Percentiles rank a stretch among this genome's conserved stretches.
phyloP scores from a whole-genome alignment of 2,329 filamentous ascomycete species.

The Ophiostoma perfectum region DNA sequence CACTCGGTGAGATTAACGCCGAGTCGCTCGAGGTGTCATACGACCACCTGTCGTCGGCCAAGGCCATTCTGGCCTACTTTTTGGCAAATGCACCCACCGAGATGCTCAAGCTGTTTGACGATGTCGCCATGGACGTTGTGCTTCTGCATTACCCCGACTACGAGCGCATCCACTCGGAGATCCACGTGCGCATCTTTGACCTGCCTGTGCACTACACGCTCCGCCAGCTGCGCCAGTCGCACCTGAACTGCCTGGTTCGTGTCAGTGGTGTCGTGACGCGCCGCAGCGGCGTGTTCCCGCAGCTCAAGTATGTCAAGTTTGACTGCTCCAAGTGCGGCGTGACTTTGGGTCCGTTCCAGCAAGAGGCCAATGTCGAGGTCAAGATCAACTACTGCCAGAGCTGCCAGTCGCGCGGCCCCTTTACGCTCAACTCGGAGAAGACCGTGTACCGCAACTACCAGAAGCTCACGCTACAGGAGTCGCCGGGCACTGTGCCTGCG shows the following conservation, averaged over 20 bases:
- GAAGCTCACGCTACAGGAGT: slow-evolving; percentile 94
- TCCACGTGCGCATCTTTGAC: slow-evolving; percentile 94
- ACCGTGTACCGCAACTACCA: slow-evolving; percentile 99
- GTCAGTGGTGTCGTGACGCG: slow-evolving; percentile 94
- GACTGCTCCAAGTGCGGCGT: slow-evolving; percentile 90
- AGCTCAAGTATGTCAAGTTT: slow-evolving; percentile 98
- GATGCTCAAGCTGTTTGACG: slow-evolving; percentile 91
- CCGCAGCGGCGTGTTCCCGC: slow-evolving; percentile 90
- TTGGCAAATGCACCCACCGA: slow-evolving; percentile 93
- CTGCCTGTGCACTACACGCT: slow-evolving; percentile 92
- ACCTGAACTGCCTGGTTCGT: slow-evolving; percentile 90
- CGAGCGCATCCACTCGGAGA: slow-evolving; percentile 93
- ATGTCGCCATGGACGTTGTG: slow-evolving; percentile 94
- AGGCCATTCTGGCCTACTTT: slow-evolving; percentile 93
- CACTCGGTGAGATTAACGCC: slow-evolving; percentile 93
- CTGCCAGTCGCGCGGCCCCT: slow-evolving; percentile 91
- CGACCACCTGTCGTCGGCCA: slow-evolving; percentile 81
- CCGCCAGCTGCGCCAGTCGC: slow-evolving; percentile 87
- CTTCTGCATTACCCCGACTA: slow-evolving; percentile 96
- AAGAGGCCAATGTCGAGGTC: slow-evolving; percentile 93
- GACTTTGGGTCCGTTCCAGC: slow-evolving; percentile 91
- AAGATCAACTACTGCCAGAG: slow-evolving; percentile 95
- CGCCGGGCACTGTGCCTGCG: slow-evolving; percentile 91
- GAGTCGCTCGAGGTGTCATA: slow-evolving; percentile 96
- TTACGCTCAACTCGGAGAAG: slow-evolving; percentile 93